Conservation (phyloP, 768 basidiomycete species). For the Boletus vermiculosoides region DNA sequence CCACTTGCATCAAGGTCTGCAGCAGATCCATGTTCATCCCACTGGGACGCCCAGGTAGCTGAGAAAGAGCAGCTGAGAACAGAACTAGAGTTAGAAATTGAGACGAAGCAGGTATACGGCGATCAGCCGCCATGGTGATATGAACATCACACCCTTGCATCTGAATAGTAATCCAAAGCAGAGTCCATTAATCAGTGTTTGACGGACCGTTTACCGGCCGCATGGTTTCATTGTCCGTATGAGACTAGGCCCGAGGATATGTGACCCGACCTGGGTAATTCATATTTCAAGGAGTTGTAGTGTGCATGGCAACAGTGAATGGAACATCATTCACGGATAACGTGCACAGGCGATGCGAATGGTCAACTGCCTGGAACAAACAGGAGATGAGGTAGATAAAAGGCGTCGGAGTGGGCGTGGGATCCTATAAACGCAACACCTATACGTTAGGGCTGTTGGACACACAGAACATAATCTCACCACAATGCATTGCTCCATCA, state of each 20-base stretch:
- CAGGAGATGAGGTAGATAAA: neutral
- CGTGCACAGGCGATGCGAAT: slow-evolving; percentile 10
- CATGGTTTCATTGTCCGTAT: neutral
- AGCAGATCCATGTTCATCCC: neutral
- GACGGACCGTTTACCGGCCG: no score
- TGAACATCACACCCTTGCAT: slow-evolving; percentile 1
- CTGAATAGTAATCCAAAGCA: neutral
- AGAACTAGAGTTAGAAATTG: neutral
- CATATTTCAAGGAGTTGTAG: neutral
- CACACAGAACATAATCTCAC: neutral
- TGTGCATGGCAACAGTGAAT: no score
- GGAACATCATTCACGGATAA: no score
- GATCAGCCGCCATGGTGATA: slow-evolving; percentile 5
- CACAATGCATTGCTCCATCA: slow-evolving; percentile 15
- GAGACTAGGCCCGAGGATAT: neutral
- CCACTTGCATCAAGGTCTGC: neutral
- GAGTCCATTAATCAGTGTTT: no score
- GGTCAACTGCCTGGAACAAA: slow-evolving; percentile 3
- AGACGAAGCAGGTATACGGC: neutral
- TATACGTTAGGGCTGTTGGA: neutral
- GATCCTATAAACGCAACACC: neutral
- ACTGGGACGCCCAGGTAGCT: neutral
- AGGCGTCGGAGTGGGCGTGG: neutral
- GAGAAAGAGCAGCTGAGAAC: neutral
- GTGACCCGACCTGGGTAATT: neutral